These are phyloP conservation scores for Arabidopsis hybrid DNA, from an alignment of 441 rosid species.

Conservation along the genomic window DNA sequence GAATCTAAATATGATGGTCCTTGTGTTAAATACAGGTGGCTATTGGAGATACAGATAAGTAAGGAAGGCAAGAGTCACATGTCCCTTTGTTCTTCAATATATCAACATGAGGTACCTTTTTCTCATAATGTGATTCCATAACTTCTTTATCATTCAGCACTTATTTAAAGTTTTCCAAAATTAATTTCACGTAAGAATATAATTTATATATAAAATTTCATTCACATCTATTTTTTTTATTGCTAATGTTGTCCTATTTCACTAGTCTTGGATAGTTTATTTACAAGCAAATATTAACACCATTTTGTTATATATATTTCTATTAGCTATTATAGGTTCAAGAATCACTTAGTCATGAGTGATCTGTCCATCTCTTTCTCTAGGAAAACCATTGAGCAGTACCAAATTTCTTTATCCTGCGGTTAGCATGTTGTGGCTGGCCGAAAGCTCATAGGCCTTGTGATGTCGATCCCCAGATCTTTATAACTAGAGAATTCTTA, in stretches of 20 bases:
- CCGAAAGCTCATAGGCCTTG: background rate
- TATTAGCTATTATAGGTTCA: background rate
- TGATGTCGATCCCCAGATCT: background rate
- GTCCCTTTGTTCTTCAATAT: slow-evolving; percentile 29
- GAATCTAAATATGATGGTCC: slow-evolving; percentile 17
- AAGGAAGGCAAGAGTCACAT: slow-evolving; percentile 26
- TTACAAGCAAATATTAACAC: background rate
- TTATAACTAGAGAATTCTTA: background rate
- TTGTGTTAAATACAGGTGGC: slow-evolving; percentile 24
- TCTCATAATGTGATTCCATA: slow-evolving; percentile 13
- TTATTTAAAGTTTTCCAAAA: no score
- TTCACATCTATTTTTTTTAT: background rate
- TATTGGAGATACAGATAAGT: slow-evolving; percentile 17
- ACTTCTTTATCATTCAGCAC: background rate
- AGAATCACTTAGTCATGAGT: background rate
- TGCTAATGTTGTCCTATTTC: background rate
- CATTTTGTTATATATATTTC: background rate
- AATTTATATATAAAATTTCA: background rate
- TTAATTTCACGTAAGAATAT: background rate
- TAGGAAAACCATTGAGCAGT: background rate
- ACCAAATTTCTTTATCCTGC: background rate
- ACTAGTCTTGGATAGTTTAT: background rate
- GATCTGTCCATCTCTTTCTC: background rate
- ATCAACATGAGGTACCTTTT: background rate
- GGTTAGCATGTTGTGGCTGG: background rate